These are phyloP conservation scores for Mortierella sp. DNA, from an alignment of 371 early-diverging fungal genomes.

Conservation along the genomic window DNA sequence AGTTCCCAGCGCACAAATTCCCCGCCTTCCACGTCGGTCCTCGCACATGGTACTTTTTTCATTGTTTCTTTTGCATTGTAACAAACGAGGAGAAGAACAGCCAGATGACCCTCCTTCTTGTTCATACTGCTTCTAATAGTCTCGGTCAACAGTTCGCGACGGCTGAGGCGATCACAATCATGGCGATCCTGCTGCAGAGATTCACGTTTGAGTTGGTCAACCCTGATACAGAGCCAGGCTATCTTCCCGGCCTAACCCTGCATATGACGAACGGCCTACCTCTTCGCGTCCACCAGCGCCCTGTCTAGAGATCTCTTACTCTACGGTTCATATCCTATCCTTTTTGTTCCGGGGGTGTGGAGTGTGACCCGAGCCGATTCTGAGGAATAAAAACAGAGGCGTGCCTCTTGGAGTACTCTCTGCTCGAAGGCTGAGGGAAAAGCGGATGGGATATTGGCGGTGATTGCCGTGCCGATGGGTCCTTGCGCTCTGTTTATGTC, in stretches of 20 bases:
- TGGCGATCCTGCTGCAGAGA: not conserved
- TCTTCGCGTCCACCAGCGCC: conserved; percentile 2
- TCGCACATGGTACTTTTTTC: conserved; percentile 69
- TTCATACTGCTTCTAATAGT: not conserved
- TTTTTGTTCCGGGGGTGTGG: not conserved
- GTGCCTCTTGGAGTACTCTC: not conserved
- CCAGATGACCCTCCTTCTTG: not conserved
- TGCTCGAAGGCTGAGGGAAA: too few species aligned
- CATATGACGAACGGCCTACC: not conserved
- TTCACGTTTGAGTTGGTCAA: conserved; percentile 46
- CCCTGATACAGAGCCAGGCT: conserved; percentile 6
- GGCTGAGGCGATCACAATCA: not conserved
- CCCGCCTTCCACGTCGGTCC: conserved; percentile 78
- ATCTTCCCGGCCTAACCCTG: not conserved
- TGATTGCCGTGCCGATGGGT: too few species aligned
- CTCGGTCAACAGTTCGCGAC: conserved; percentile 4
- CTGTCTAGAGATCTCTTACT: not conserved
- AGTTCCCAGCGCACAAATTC: conserved; percentile 48
- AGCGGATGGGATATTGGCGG: too few species aligned
- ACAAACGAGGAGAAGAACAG: not conserved
- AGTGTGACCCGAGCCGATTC: not conserved
- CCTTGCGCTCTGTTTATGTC: not conserved
- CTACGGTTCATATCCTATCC: too few species aligned
- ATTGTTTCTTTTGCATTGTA: not conserved
- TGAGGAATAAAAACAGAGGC: not conserved